A percentile compares a stretch with the other conserved stretches of the same genome.
These are phyloP conservation scores for Colletotrichum chrysophilum DNA, from an alignment of 2,329 filamentous ascomycete species.

Conservation along the genomic window DNA sequence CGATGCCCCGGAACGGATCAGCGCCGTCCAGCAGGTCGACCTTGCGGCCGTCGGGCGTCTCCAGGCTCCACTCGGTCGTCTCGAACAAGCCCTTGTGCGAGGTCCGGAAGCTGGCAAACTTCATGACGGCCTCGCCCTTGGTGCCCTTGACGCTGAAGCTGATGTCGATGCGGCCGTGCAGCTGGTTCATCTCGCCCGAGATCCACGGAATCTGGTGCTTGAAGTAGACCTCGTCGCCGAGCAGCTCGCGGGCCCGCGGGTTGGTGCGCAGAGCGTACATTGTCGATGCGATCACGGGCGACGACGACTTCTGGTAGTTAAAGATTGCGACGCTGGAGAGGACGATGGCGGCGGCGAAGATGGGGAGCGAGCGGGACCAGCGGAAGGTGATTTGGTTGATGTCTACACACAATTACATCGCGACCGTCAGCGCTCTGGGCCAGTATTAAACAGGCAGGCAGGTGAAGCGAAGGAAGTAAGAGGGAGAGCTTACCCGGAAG, in stretches of 20 bases:
- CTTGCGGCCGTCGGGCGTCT: slow-evolving; percentile 62
- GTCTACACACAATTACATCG: slow-evolving; percentile 31
- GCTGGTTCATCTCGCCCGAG: slow-evolving; percentile 86
- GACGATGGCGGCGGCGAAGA: slow-evolving; percentile 78
- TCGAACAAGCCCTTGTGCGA: slow-evolving; percentile 70
- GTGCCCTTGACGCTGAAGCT: slow-evolving; percentile 86
- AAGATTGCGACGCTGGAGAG: slow-evolving; percentile 85
- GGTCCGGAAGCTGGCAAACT: slow-evolving; percentile 78
- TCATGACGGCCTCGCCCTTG: slow-evolving; percentile 72
- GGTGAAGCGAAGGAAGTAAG: background rate
- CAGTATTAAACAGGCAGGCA: background rate
- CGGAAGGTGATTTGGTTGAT: slow-evolving; percentile 52
- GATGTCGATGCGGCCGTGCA: slow-evolving; percentile 91
- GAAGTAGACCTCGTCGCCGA: slow-evolving; percentile 91
- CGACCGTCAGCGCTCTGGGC: background rate
- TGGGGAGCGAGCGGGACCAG: slow-evolving; percentile 77
- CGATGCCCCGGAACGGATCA: slow-evolving; percentile 69
- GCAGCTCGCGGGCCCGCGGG: slow-evolving; percentile 71
- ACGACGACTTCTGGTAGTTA: slow-evolving; percentile 98
- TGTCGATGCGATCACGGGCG: slow-evolving; percentile 82
- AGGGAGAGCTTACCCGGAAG: slow-evolving; percentile 58
- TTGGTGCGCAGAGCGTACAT: slow-evolving; percentile 92
- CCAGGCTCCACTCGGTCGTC: slow-evolving; percentile 89
- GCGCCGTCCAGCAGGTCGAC: slow-evolving; percentile 77
- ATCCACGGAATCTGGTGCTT: slow-evolving; percentile 82